A percentile compares a stretch with the other conserved stretches of the same genome.
These are phyloP conservation scores for Kockovaella imperatae DNA, from an alignment of 768 basidiomycete genomes.

Conservation along the genomic window DNA sequence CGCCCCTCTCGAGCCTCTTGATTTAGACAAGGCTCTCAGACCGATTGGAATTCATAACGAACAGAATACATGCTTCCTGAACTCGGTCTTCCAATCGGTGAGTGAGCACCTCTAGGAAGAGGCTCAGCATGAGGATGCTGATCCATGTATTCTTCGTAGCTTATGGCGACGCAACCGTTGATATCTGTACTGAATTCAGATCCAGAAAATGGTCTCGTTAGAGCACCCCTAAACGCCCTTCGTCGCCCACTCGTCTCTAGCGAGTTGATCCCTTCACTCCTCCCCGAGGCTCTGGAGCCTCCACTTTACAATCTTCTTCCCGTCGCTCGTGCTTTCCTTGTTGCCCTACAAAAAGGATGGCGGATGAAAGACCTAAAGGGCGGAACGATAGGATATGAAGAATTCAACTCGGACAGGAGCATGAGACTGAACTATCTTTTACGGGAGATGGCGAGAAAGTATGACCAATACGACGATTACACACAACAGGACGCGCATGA, in stretches of 20 bases:
- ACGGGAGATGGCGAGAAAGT: conserved; percentile 65
- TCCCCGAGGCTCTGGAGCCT: conserved; percentile 35
- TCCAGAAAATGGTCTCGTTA: conserved; percentile 47
- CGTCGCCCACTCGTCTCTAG: conserved; percentile 20
- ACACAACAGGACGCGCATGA: conserved; percentile 96
- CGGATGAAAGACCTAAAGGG: conserved; percentile 40
- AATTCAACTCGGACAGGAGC: conserved; percentile 19
- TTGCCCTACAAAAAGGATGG: conserved; percentile 36
- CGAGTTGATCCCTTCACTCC: conserved; percentile 32
- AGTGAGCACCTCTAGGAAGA: conserved; percentile 4
- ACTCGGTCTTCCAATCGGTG: conserved; percentile 80
- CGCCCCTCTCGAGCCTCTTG: no score
- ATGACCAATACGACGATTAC: conserved; percentile 91
- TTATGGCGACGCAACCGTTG: conserved; percentile 41
- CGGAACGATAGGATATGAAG: conserved; percentile 23
- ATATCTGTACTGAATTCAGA: conserved; percentile 21
- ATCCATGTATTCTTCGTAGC: conserved; percentile 43
- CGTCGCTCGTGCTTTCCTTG: conserved; percentile 38
- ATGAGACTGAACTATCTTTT: conserved; percentile 49
- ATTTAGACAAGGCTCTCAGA: conserved; percentile 20
- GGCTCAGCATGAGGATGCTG: neutral
- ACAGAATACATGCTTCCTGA: conserved; percentile 81
- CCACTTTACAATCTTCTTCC: conserved; percentile 37
- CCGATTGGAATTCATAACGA: conserved; percentile 44
- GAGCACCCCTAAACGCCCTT: conserved; percentile 40